Base-by-base conservation (phyloP, 805 yeast species). In the Candida saitoana region DNA sequence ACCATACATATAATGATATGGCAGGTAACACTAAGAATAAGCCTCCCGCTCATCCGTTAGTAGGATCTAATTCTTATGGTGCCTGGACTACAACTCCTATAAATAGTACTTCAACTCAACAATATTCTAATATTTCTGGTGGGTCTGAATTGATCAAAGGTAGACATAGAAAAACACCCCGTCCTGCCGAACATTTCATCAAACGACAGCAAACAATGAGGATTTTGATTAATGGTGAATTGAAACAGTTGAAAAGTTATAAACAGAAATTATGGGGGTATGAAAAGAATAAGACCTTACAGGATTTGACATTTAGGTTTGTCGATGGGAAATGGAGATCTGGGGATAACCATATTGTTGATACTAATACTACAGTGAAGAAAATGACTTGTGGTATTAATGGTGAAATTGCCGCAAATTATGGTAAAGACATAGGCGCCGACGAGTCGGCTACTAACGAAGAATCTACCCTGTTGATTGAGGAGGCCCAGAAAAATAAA, bases 221-320 rank as follows among this genome's bases (percentile, higher is more conserved):
- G 50, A 73, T 84, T 2, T 70, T 67, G 46, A 71, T 76, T 44
- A 79, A 75, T 52, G 87, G 82, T 5, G 74, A 63, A 36, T 62
- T 78, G 40, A 80, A 77, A 59, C 68, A 69, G 4, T 62, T 84
- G 43, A 77, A 77, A 51, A 69, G 82, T 49, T 75, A 74, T 51
- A 88, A 89, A 63, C 79, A 82, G 24, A 89, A 89, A 57, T 72
- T 93, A 32, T 91, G 99, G 99, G 98, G 98, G 3, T 74, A 79
- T 46, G 89, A 85, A 49, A 86, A 85, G 64, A 74, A 77, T 48
- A 82, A 76, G 52, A 67, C 73, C 2, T 58, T 73, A 2, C 71
- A 74, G 25, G 93, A 84, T 50, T 68, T 89, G 49, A 85, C 83
- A 0, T 76, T 71, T 61, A 67, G 69, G 41, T 90, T 77, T 57